Percentiles rank a stretch among this genome's conserved stretches.
Evolutionary conservation across 306 rosid species (phyloP).

Genomic region (Rosa multiflora): DNA sequence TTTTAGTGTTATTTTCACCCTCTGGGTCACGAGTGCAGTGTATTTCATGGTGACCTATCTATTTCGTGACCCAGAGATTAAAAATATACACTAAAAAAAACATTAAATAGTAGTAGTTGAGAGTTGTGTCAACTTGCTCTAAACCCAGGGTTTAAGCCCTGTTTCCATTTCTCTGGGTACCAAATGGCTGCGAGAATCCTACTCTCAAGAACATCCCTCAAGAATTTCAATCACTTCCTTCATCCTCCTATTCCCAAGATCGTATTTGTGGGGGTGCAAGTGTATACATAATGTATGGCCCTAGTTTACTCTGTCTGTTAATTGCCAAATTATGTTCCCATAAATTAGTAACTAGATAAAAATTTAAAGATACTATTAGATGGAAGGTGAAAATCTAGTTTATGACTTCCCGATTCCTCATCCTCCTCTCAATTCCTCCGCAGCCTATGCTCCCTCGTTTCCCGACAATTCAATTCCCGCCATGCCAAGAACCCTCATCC

Average conservation of each 20-base stretch:
- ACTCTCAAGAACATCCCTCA: constrained; percentile 33
- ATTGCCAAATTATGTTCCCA: background rate
- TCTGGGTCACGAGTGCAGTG: too few species aligned
- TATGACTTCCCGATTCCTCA: background rate
- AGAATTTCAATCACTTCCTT: constrained; percentile 28
- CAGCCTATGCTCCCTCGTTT: constrained; percentile 31
- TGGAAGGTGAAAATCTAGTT: background rate
- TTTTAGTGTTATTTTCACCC: too few species aligned
- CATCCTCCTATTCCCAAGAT: background rate
- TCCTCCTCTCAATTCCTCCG: constrained; percentile 23
- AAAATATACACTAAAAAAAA: too few species aligned
- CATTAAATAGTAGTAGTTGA: too few species aligned
- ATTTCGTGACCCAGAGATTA: too few species aligned
- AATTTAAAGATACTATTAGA: background rate
- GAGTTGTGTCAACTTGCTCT: too few species aligned
- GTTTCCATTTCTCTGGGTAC: background rate
- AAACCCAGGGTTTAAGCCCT: background rate
- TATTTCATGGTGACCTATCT: too few species aligned
- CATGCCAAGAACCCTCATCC: constrained; percentile 3
- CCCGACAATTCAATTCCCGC: constrained; percentile 5
- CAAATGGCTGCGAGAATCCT: constrained; percentile 37
- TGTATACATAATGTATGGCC: background rate
- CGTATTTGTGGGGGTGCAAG: background rate
- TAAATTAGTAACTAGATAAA: background rate
- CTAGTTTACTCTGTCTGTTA: background rate